A percentile compares a stretch with the other conserved stretches of the same genome.
These are phyloP conservation scores for Thuidium tamariscinum DNA, from an alignment of 225 moss, liverwort and hornwort genomes.

Conservation along the genomic window DNA sequence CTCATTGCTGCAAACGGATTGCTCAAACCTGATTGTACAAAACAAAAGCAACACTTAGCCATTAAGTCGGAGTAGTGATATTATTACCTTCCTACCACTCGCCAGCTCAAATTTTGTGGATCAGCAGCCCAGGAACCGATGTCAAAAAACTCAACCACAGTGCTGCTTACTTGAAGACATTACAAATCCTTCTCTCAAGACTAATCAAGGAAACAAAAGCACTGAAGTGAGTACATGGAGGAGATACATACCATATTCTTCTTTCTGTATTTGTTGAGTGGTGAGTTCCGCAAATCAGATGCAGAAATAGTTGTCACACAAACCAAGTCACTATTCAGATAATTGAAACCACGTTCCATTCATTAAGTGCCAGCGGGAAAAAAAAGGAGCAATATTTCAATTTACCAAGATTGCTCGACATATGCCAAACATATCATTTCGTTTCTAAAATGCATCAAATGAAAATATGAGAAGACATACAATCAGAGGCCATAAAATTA, in stretches of 20 bases:
- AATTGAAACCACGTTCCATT: background rate
- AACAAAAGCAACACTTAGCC: background rate
- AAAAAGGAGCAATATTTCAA: background rate
- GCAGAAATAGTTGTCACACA: constrained; percentile 6
- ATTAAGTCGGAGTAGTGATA: background rate
- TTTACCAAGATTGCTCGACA: background rate
- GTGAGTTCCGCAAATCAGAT: constrained; percentile 1
- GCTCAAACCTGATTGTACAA: constrained; percentile 66
- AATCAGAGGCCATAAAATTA: background rate
- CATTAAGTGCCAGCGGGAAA: background rate
- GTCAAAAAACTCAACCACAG: background rate
- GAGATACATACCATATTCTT: constrained; percentile 66
- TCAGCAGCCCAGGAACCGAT: background rate
- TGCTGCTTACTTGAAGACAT: background rate
- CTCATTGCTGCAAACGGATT: constrained; percentile 96
- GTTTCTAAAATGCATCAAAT: background rate
- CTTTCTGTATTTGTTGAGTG: constrained; percentile 43
- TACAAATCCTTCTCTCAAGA: background rate
- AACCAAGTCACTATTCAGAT: background rate
- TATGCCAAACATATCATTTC: background rate
- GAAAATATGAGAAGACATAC: background rate
- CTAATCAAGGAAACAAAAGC: background rate
- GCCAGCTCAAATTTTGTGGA: background rate
- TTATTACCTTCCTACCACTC: background rate
- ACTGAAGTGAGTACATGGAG: background rate